These are phyloP conservation scores for Spathaspora sp. DNA, from an alignment of 1,139 yeast genomes.

Conservation along the genomic window DNA sequence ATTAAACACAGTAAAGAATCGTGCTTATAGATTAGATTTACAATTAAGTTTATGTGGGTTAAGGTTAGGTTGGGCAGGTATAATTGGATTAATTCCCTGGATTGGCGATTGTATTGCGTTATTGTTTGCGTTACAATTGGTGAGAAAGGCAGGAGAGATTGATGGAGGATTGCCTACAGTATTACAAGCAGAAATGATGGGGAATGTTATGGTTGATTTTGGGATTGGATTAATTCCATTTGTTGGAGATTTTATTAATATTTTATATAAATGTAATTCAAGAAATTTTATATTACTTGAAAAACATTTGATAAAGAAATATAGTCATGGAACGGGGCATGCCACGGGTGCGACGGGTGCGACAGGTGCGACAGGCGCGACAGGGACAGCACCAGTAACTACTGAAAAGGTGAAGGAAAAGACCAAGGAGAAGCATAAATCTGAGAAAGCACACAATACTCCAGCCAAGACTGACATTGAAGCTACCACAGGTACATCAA, in stretches of 20 bases:
- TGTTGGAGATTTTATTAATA: slow-evolving; percentile 67
- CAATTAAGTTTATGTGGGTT: slow-evolving; percentile 62
- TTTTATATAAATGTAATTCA: slow-evolving; percentile 72
- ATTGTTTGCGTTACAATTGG: slow-evolving; percentile 48
- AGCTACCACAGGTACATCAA: neutral
- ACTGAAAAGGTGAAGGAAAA: neutral
- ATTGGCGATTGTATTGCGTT: slow-evolving; percentile 57
- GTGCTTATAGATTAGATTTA: slow-evolving; percentile 67
- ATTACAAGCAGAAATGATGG: slow-evolving; percentile 52
- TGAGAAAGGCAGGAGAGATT: slow-evolving; percentile 51
- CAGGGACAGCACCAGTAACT: neutral
- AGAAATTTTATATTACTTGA: slow-evolving; percentile 69
- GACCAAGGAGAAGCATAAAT: neutral
- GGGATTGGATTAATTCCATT: slow-evolving; percentile 69
- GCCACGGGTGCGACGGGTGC: neutral
- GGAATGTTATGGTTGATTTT: slow-evolving; percentile 65
- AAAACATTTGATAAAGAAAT: slow-evolving; percentile 49
- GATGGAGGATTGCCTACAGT: slow-evolving; percentile 65
- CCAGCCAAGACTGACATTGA: too few species aligned
- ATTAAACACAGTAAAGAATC: slow-evolving; percentile 52
- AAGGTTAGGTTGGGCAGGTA: slow-evolving; percentile 70
- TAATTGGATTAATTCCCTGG: slow-evolving; percentile 69
- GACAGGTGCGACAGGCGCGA: neutral
- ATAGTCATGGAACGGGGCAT: slow-evolving; percentile 15
- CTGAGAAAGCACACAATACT: neutral